These are phyloP conservation scores for Rostrohypoxylon terebratum DNA, from an alignment of 495 filamentous ascomycete genomes.

Conservation along the genomic window DNA sequence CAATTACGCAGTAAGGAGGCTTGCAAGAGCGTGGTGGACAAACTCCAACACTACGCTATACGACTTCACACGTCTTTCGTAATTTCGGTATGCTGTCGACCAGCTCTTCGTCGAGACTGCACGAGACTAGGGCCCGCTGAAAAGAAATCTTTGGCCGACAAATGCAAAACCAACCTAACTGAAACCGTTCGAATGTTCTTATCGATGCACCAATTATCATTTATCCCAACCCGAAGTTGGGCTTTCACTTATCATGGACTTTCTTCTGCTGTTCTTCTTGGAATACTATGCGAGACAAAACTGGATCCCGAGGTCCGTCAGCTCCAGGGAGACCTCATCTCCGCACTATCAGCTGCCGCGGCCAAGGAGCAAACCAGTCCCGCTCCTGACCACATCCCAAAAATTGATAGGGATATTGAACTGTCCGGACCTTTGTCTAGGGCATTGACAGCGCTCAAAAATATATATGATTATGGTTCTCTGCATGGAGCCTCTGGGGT, in stretches of 20 bases:
- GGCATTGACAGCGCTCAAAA: slow-evolving; percentile 65
- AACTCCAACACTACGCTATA: slow-evolving; percentile 66
- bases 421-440: slow-evolving; percentile 65
- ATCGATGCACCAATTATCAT: slow-evolving; percentile 73
- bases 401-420: slow-evolving; percentile 65
- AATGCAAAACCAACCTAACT: slow-evolving; percentile 70
- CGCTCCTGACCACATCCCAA: slow-evolving; percentile 57
- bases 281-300: slow-evolving; percentile 71
- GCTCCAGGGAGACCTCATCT: slow-evolving; percentile 66
- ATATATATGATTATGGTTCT: slow-evolving; percentile 69
- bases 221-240: slow-evolving; percentile 74
- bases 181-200: slow-evolving; percentile 77
- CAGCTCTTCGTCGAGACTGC: slow-evolving; percentile 61
- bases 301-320: slow-evolving; percentile 66
- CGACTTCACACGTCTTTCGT: slow-evolving; percentile 67
- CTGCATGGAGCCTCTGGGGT: slow-evolving; percentile 52
- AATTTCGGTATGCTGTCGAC: slow-evolving; percentile 66
- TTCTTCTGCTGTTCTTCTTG: slow-evolving; percentile 72
- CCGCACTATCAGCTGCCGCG: slow-evolving; percentile 66
- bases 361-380: slow-evolving; percentile 63
- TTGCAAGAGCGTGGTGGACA: slow-evolving; percentile 66
- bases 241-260: slow-evolving; percentile 74
- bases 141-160: slow-evolving; percentile 61
- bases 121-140: slow-evolving; percentile 55
- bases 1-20: slow-evolving; percentile 62